Evolutionary conservation across 345 rosid species (phyloP), one percentile per base, ranked within the genome.

Genomic region (Linum trigynum): DNA sequence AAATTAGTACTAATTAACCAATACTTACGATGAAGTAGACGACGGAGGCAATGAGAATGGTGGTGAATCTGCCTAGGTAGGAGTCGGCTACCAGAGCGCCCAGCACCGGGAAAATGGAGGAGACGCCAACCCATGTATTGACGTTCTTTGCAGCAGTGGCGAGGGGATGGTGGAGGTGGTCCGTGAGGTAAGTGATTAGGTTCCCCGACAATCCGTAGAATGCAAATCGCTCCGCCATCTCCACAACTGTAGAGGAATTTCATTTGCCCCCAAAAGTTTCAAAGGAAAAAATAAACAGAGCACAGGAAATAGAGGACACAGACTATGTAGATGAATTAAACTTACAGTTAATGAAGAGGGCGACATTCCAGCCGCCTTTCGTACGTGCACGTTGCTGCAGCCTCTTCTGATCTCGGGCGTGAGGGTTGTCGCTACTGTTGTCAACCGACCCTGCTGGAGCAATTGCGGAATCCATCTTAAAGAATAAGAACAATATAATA

Each of bases 21-120:
- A 39, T 45, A 41, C 64, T 39, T 61, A 88, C 97, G 76, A 73
- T 10, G 41, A 88, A 72, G 68, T 80, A 90, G 48, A 92, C 72
- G 66, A 72, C 5, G 7, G 98, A 74, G 48, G 97, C 61, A 0
- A 84, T 69, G 69, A 92, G 74, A 60, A 92, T 83, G 71, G 98
- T 92, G 60, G 79, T 86, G 83, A 90, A 90, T 5, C 98, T 94
- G 67, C 98, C 98, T 4, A 92, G 72, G 74, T 71, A 76, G 14
- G 98, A 92, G 61, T 92, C 98, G 1, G 97, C 98, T 7, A 88
- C 39, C 59, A 85, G 67, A 5, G 85, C 98, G 39, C 98, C 98
- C 1, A 88, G 2, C 32, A 92, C 39, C 0, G 97, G 98, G 64
- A 88, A 92, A 71, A 92, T 51, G 39, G 86, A 61, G 36, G 97